phyloP scores from a whole-genome alignment of 345 rosid genomes.

The Cardamine resedifolia region DNA sequence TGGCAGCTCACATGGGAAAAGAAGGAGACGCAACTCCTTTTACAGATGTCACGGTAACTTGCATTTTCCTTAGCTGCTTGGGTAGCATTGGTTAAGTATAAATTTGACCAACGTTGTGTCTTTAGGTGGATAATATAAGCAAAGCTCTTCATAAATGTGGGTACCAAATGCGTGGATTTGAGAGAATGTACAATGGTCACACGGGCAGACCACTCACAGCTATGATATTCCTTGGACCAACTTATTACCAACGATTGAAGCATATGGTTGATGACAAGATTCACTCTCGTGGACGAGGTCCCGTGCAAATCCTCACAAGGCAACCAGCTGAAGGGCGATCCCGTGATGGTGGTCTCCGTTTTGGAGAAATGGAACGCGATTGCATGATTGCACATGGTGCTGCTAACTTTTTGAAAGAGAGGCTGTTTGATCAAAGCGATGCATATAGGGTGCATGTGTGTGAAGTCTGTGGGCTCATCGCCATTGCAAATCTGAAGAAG shows the following conservation, averaged over 20 bases:
- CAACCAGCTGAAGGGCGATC: constrained; percentile 99
- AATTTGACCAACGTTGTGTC: constrained; percentile 2
- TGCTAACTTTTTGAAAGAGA: constrained; percentile 87
- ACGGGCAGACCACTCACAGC: constrained; percentile 86
- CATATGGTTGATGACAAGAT: constrained; percentile 99
- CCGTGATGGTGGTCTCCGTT: constrained; percentile 96
- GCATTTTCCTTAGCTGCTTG: constrained; percentile 1
- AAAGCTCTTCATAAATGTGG: constrained; percentile 98
- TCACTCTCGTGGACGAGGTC: constrained; percentile 98
- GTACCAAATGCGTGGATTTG: constrained; percentile 97
- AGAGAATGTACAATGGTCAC: constrained; percentile 98
- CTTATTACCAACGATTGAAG: constrained; percentile 93
- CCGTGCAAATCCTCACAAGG: constrained; percentile 90
- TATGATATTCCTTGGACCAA: constrained; percentile 95
- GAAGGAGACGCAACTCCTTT: constrained; percentile 99
- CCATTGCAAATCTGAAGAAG: constrained; percentile 92
- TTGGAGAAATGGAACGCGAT: constrained; percentile 98
- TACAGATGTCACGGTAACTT: constrained; percentile 94
- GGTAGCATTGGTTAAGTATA: neutral
- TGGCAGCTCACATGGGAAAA: constrained; percentile 99
- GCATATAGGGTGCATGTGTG: constrained; percentile 96
- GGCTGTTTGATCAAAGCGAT: constrained; percentile 95
- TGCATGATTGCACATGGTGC: constrained; percentile 99
- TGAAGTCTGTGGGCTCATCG: constrained; percentile 86
- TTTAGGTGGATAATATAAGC: constrained; percentile 95